phyloP scores from a whole-genome alignment of 2,329 filamentous ascomycete species.

The Raffaelea arxii region DNA sequence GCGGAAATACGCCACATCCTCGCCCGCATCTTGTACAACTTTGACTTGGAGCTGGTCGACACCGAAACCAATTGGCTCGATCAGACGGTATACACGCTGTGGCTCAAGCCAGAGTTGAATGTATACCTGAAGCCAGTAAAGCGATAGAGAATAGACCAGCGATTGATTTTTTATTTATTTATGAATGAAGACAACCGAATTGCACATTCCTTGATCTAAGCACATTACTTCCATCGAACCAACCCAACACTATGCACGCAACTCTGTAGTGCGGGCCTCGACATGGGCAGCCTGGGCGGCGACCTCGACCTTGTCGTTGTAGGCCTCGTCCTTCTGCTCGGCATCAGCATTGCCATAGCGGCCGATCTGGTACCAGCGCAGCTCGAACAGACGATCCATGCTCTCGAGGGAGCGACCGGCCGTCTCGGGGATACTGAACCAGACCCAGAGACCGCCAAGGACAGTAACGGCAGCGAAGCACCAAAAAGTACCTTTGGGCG shows the following conservation, averaged over 20 bases:
- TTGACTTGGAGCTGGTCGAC: conserved; percentile 21
- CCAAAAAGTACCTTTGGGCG: conserved; percentile 60
- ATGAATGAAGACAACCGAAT: no score
- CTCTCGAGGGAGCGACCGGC: conserved; percentile 42
- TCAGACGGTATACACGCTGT: conserved; percentile 21
- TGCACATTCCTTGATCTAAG: no score
- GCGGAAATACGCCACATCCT: conserved; percentile 27
- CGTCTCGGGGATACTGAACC: conserved; percentile 42
- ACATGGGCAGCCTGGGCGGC: no score
- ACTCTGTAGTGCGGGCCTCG: no score
- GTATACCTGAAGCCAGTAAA: conserved; percentile 9
- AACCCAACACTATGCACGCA: no score
- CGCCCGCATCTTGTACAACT: conserved; percentile 23
- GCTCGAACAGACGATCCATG: conserved; percentile 47
- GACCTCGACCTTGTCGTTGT: conserved; percentile 8
- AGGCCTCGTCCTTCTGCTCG: conserved; percentile 31
- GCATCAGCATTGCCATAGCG: conserved; percentile 40
- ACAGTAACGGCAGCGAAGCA: conserved; percentile 61
- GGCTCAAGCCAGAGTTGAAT: conserved; percentile 20
- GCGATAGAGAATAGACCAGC: not conserved
- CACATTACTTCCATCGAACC: no score
- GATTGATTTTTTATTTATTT: conserved; percentile 39
- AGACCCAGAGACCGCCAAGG: conserved; percentile 40
- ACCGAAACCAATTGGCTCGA: conserved; percentile 18
- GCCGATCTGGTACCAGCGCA: conserved; percentile 67